Evolutionary conservation across 768 basidiomycete species (phyloP).

Genomic region (Daedaleopsis sinensis): DNA sequence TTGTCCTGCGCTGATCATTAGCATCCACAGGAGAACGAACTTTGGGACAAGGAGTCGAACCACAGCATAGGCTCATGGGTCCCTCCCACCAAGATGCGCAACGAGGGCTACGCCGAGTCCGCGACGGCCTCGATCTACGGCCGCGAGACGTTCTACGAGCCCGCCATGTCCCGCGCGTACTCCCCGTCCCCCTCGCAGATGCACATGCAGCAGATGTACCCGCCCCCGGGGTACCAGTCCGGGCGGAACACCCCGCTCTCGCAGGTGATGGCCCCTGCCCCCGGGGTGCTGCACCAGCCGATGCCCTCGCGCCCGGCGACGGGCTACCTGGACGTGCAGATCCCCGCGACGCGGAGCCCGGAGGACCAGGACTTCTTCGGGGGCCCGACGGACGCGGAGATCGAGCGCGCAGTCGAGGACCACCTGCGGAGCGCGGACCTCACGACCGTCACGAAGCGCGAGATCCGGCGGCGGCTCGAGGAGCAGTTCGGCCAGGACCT

Average conservation of each 20-base stretch:
- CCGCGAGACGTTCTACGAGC: slow-evolving; percentile 86
- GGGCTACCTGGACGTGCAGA: slow-evolving; percentile 75
- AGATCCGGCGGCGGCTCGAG: slow-evolving; percentile 83
- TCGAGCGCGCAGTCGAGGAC: slow-evolving; percentile 75
- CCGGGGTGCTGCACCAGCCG: slow-evolving; percentile 61
- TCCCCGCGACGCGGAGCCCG: slow-evolving; percentile 56
- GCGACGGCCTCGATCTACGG: slow-evolving; percentile 83
- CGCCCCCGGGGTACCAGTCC: slow-evolving; percentile 74
- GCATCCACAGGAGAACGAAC: slow-evolving; percentile 76
- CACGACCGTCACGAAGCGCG: slow-evolving; percentile 90
- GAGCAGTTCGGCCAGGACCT: slow-evolving; percentile 80
- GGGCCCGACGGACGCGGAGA: slow-evolving; percentile 65
- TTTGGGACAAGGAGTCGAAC: slow-evolving; percentile 97
- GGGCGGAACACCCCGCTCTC: slow-evolving; percentile 66
- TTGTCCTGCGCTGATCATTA: slow-evolving; percentile 4
- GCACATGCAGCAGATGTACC: slow-evolving; percentile 45
- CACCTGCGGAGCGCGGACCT: slow-evolving; percentile 81
- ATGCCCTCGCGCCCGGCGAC: slow-evolving; percentile 71
- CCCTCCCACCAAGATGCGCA: slow-evolving; percentile 71
- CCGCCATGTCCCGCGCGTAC: slow-evolving; percentile 52
- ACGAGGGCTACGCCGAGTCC: slow-evolving; percentile 77
- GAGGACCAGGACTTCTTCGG: slow-evolving; percentile 52
- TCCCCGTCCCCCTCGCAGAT: slow-evolving; percentile 78
- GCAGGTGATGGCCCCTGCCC: slow-evolving; percentile 27
- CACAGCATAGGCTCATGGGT: slow-evolving; percentile 95